phyloP scores from a whole-genome alignment of 495 filamentous ascomycete species.

The Penicillium crystallinum region DNA sequence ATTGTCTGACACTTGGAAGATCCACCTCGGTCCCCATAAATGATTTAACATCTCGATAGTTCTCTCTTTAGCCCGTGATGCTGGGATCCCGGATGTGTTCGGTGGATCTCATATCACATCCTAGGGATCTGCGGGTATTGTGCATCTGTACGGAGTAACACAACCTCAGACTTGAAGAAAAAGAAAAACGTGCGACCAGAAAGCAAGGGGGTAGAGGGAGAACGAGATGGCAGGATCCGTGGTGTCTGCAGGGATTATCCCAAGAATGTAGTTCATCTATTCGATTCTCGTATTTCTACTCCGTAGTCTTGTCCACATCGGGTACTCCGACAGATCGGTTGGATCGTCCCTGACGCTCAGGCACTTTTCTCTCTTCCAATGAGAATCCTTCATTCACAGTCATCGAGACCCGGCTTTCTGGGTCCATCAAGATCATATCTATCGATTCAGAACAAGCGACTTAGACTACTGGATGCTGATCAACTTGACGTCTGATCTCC shows the following conservation, averaged over 20 bases:
- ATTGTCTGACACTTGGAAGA: conserved; percentile 9
- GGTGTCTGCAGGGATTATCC: conserved; percentile 3
- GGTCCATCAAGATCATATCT: neutral
- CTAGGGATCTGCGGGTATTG: neutral
- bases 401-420: conserved; percentile 4
- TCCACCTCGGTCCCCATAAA: neutral
- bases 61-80: neutral
- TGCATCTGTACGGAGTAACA: neutral
- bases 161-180: neutral
- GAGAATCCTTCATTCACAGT: neutral
- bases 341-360: conserved; percentile 1
- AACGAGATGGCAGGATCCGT: conserved; percentile 1
- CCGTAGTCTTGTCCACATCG: conserved; percentile 3
- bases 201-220: conserved; percentile 8
- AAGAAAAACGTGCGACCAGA: conserved; percentile 6
- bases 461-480: conserved; percentile 2
- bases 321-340: conserved; percentile 14
- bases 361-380: neutral
- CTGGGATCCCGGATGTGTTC: conserved; percentile 2
- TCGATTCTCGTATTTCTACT: conserved; percentile 3
- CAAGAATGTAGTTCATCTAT: too few species aligned
- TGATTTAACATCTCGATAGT: neutral
- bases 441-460: neutral
- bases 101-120: conserved; percentile 3
- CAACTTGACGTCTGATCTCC: conserved; percentile 5